Conservation (phyloP, 306 rosid species). For the Erythrophleum fordii region DNA sequence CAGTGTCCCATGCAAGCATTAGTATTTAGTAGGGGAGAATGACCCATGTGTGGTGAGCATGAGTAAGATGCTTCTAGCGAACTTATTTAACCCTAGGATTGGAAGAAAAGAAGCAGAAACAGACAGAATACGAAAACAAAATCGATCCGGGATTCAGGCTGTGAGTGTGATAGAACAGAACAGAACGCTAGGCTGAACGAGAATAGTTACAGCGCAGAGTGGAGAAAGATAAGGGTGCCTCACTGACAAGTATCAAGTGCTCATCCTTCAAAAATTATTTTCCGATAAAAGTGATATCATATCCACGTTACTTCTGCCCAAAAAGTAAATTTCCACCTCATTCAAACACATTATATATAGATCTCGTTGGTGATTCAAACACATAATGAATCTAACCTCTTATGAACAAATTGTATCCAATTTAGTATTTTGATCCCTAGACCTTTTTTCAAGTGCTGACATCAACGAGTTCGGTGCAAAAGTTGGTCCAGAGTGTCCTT, state of each 20-base stretch:
- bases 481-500: background rate
- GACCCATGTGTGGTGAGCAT: constrained; percentile 21
- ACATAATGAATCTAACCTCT: background rate
- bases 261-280: background rate
- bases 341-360: no score
- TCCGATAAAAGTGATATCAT: no score
- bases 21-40: constrained; percentile 37
- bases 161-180: background rate
- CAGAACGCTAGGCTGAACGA: no score
- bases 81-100: background rate
- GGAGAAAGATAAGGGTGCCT: background rate
- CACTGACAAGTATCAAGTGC: background rate
- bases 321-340: no score
- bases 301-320: no score
- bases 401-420: background rate
- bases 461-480: background rate
- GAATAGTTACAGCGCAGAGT: no score
- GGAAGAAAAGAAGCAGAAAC: background rate
- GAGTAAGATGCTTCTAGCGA: background rate
- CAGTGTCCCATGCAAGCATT: background rate
- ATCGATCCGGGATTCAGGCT: background rate
- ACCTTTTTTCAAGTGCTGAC: background rate
- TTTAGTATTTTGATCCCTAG: background rate
- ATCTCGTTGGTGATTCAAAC: no score
- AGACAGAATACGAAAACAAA: background rate